Conservation (phyloP, 352 stramenopile genomes). For the Globisporangium orthogonon region DNA sequence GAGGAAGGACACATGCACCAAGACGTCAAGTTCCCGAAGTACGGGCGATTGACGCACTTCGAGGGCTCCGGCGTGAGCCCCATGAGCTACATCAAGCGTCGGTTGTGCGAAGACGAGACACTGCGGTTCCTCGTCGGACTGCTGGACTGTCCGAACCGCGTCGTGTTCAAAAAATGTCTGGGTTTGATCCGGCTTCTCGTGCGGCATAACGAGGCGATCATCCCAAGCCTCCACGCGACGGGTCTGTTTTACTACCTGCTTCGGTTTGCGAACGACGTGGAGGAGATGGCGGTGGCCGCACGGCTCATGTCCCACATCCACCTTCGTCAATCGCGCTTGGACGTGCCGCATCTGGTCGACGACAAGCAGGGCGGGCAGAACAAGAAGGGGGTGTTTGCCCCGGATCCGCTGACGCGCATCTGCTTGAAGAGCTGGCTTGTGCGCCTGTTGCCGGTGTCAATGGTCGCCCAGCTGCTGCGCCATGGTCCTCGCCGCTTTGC, state of each 20-base stretch:
- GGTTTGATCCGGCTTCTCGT: constrained; percentile 77
- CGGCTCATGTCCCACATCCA: constrained; percentile 79
- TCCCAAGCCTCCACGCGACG: constrained; percentile 75
- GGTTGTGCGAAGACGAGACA: constrained; percentile 68
- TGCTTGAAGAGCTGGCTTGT: constrained; percentile 84
- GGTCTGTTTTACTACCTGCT: constrained; percentile 87
- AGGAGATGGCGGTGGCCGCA: constrained; percentile 79
- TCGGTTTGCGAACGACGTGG: constrained; percentile 67
- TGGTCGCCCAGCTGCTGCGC: constrained; percentile 79
- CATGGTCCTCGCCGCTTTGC: constrained; percentile 73
- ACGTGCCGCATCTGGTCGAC: constrained; percentile 50
- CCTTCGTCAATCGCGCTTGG: constrained; percentile 65
- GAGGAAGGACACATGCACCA: constrained; percentile 78
- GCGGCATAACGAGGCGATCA: constrained; percentile 80
- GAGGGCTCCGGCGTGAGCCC: constrained; percentile 74
- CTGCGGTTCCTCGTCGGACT: constrained; percentile 77
- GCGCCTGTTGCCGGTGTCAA: constrained; percentile 73
- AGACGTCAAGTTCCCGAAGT: constrained; percentile 73
- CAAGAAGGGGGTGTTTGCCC: constrained; percentile 77
- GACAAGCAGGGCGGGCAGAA: constrained; percentile 74
- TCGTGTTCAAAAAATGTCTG: constrained; percentile 82
- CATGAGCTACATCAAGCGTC: constrained; percentile 69
- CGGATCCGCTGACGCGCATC: constrained; percentile 74
- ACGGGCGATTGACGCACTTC: constrained; percentile 74
- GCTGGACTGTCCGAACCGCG: constrained; percentile 74